Evolutionary conservation across 2,329 filamentous ascomycete genomes (phyloP).

Genomic region (Trichoderma koningii): DNA sequence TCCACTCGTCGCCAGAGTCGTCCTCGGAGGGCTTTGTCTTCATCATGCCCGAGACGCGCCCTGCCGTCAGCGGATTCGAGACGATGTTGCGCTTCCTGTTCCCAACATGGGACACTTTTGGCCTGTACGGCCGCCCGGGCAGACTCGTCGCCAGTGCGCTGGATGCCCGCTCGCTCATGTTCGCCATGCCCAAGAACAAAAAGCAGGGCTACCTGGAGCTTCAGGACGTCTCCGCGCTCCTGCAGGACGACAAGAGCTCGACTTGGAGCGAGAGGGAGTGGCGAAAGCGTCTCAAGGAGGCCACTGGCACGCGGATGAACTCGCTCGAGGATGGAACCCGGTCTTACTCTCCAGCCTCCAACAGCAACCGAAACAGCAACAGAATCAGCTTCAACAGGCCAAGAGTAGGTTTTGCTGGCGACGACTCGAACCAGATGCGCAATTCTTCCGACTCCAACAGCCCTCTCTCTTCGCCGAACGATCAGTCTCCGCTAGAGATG

Average conservation of each 20-base stretch:
- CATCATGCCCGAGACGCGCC: constrained; percentile 91
- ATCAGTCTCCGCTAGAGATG: constrained; percentile 42
- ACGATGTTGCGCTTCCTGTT: constrained; percentile 93
- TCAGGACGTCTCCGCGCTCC: constrained; percentile 77
- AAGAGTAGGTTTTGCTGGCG: constrained; percentile 58
- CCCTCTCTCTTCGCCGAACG: constrained; percentile 38
- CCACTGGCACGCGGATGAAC: constrained; percentile 78
- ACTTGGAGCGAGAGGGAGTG: constrained; percentile 80
- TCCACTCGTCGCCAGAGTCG: constrained; percentile 76
- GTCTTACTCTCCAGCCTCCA: constrained; percentile 55
- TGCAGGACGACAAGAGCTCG: constrained; percentile 73
- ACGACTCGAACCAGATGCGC: constrained; percentile 52
- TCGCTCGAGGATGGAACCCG: constrained; percentile 56
- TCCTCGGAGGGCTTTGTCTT: constrained; percentile 93
- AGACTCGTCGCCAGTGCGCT: constrained; percentile 84
- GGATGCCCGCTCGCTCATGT: constrained; percentile 91
- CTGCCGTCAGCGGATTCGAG: constrained; percentile 92
- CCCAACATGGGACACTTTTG: constrained; percentile 90
- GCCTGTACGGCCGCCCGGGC: constrained; percentile 84
- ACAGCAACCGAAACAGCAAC: constrained; percentile 58
- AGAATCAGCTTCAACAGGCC: constrained; percentile 54
- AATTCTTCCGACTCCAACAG: constrained; percentile 52
- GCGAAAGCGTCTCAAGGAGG: constrained; percentile 84
- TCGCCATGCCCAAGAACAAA: constrained; percentile 88
- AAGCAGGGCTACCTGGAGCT: constrained; percentile 90